These are phyloP conservation scores for Aspergillus bertholletiae DNA, from an alignment of 495 filamentous ascomycete species.

Conservation along the genomic window DNA sequence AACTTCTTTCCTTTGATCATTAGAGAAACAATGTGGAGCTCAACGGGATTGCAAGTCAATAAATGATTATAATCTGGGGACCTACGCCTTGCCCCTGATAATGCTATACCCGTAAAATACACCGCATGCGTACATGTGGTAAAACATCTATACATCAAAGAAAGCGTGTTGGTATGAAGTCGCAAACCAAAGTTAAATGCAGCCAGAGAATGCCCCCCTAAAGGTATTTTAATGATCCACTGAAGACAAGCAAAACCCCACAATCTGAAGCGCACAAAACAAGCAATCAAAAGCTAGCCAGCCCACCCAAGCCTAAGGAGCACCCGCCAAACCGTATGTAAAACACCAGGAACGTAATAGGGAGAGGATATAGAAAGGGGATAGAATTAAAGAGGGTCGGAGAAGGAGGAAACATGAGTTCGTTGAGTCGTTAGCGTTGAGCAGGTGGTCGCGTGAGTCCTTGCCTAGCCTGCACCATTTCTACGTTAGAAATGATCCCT, in stretches of 20 bases:
- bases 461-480: constrained; percentile 35
- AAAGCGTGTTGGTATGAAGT: background rate
- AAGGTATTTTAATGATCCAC: background rate
- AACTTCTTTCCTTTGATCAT: background rate
- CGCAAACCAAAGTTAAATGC: background rate
- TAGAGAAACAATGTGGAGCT: too few relatives aligned
- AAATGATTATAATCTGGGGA: background rate
- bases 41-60: background rate
- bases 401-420: constrained; percentile 20
- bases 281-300: constrained; percentile 4
- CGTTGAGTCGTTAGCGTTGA: constrained; percentile 38
- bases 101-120: constrained; percentile 4
- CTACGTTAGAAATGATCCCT: background rate
- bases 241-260: constrained; percentile 1
- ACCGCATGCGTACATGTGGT: background rate
- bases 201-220: constrained; percentile 1
- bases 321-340: constrained; percentile 12
- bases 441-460: constrained; percentile 39
- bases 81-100: background rate
- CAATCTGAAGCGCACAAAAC: background rate
- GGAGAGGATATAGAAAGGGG: constrained; percentile 10
- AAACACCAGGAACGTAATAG: constrained; percentile 15
- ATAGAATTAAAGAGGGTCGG: constrained; percentile 11
- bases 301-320: constrained; percentile 11
- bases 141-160: constrained; percentile 5